Evolutionary conservation across 306 rosid species (phyloP), one percentile per base, ranked within the genome.

Genomic region (Sechiopsis laciniata): DNA sequence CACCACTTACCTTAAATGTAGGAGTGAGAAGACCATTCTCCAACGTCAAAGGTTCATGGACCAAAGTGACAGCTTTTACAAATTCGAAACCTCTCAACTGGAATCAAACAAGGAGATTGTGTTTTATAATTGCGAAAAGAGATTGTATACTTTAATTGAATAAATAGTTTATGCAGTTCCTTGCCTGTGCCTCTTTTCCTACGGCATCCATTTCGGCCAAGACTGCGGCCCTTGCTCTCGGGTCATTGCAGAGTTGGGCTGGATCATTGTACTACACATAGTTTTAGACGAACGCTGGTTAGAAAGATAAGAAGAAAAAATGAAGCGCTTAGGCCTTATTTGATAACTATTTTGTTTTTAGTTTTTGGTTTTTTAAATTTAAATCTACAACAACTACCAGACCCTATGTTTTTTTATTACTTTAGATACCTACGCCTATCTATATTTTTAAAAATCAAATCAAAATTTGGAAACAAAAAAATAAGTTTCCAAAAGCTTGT

Each of bases 11-110:
- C 99, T 95, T 95, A 72, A 85, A 87, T 64, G 99, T 95, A 19
- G 99, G 99, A 65, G 99, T 95, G 71, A 89, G 87, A 64, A 95
- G 84, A 69, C 86, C 99, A 73, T 91, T 95, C 85, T 95, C 99
- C 87, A 88, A 5, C 0, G 96, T 83, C 78, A 95, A 91, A 10
- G 90, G 99, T 78, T 95, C 99, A 3, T 10, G 77, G 63, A 84
- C 87, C 83, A 95, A 80, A 57, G 88, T 86, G 78, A 91, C 82
- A 2, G 96, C 88, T 88, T 89, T 95, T 72, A 77, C 96, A 75
- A 82, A 89, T 84, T 95, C 99, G 66, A 95, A 95, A 74, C 99
- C 99, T 87, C 97, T 86, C 81, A 95, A 85, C 99, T 95, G 85
- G 73, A 85, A 17, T 24, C 12, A 84, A 80, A 71, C 42, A 63